Base-by-base conservation (phyloP, 2,329 filamentous ascomycete genomes). In the Trichoderma semiorbis region DNA sequence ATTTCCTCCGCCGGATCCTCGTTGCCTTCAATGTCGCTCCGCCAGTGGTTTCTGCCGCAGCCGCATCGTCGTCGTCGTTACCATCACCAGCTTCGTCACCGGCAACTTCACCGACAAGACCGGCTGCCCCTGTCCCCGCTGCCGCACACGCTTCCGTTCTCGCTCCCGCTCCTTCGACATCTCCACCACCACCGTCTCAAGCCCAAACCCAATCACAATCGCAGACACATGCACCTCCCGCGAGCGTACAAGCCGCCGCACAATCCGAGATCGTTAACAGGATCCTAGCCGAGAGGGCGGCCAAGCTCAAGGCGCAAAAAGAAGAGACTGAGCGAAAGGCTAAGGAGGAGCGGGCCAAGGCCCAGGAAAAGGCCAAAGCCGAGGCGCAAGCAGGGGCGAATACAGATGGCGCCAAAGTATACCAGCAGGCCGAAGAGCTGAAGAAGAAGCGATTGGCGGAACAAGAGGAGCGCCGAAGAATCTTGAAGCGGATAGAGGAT, bases 401-500 rank as follows among this genome's bases (percentile, higher is more conserved):
- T 28, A 76, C 79, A 1, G 74, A 78, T 12, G 78, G 77, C 28
- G 77, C 79, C 14, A 71, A 73, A 7, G 83, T 84, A 47, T 81
- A 84, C 61, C 84, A 84, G 77, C 84, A 89, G 78, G 85, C 85
- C 5, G 84, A 87, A 60, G 80, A 87, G 66, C 83, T 91, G 70
- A 90, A 87, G 76, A 90, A 89, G 78, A 87, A 88, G 69, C 89
- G 91, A 75, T 85, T 88, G 70, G 88, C 93, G 73, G 88, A 90
- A 3, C 85, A 88, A 60, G 87, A 91, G 58, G 93, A 96, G 78
- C 86, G 91, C 47, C 87, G 89, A 70, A 87, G 92, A 1, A 91
- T 97, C 68, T 85, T 95, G 58, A 89, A 89, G 74, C 89, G 90
- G 50, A 94, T 97, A 74, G 91, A 94, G 77, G 89, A 91, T 72